A percentile compares a stretch with the other conserved stretches of the same genome.
Evolutionary conservation across 2,329 filamentous ascomycete species (phyloP).

Genomic region (Plectosphaerella plurivora): DNA sequence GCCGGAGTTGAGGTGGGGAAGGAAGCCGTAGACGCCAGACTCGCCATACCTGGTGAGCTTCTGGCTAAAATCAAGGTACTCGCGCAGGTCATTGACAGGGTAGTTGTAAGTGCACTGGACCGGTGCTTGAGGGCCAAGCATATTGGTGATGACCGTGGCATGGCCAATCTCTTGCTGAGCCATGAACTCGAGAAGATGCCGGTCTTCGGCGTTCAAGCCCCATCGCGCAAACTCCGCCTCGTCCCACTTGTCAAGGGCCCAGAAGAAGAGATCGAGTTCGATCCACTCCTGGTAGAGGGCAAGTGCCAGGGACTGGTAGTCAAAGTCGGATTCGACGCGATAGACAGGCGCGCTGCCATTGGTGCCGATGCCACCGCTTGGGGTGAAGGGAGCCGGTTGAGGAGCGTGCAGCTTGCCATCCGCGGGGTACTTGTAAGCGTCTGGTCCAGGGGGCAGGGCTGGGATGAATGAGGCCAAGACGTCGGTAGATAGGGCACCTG

Average conservation of each 20-base stretch:
- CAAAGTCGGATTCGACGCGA: slow-evolving; percentile 75
- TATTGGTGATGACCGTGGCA: slow-evolving; percentile 71
- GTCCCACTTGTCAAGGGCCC: slow-evolving; percentile 66
- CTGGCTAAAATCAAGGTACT: slow-evolving; percentile 80
- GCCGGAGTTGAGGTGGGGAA: slow-evolving; percentile 71
- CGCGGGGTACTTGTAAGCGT: slow-evolving; percentile 65
- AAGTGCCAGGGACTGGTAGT: slow-evolving; percentile 72
- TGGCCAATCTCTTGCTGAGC: slow-evolving; percentile 72
- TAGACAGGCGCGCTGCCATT: slow-evolving; percentile 76
- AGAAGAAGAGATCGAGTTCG: slow-evolving; percentile 77
- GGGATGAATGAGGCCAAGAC: slow-evolving; percentile 55
- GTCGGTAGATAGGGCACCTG: slow-evolving; percentile 59
- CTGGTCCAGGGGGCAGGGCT: slow-evolving; percentile 51
- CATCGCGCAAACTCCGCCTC: slow-evolving; percentile 64
- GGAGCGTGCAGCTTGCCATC: slow-evolving; percentile 65
- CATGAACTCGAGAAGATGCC: slow-evolving; percentile 72
- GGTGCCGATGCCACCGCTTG: slow-evolving; percentile 69
- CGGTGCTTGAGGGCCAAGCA: slow-evolving; percentile 67
- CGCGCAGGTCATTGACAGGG: slow-evolving; percentile 67
- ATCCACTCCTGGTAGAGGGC: slow-evolving; percentile 81
- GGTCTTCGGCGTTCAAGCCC: slow-evolving; percentile 65
- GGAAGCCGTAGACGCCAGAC: slow-evolving; percentile 75
- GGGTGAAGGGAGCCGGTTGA: slow-evolving; percentile 67
- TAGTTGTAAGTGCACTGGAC: slow-evolving; percentile 79
- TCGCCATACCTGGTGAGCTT: slow-evolving; percentile 82